Evolutionary conservation across 345 rosid species (phyloP).

Genomic region (Eucalyptus cloeziana): DNA sequence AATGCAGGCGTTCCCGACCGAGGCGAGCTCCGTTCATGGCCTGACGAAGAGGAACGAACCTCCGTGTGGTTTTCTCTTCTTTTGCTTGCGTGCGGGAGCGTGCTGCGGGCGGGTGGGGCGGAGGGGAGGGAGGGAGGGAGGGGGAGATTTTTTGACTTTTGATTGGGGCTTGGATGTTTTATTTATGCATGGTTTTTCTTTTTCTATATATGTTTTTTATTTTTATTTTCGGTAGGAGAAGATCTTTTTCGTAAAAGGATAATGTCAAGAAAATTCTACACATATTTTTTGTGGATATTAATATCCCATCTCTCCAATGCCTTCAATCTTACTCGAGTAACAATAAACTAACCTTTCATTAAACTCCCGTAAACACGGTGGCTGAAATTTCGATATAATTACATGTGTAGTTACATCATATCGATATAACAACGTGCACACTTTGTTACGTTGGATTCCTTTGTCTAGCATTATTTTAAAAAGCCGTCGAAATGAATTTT

Average conservation of each 20-base stretch:
- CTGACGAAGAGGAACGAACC: background rate
- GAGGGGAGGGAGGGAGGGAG: background rate
- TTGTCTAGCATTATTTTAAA: background rate
- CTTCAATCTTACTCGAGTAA: background rate
- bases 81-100: background rate
- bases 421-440: accelerated
- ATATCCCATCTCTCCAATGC: background rate
- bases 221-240: background rate
- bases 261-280: background rate
- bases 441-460: background rate
- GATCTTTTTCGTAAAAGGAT: background rate
- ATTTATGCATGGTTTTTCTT: background rate
- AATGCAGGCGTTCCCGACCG: background rate
- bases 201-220: too few relatives aligned
- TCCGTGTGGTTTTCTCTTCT: background rate
- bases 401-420: background rate
- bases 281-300: background rate
- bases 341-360: background rate
- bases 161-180: background rate
- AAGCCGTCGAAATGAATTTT: background rate
- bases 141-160: background rate
- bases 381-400: background rate
- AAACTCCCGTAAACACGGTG: background rate
- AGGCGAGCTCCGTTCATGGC: background rate
- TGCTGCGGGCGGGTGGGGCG: background rate